Conservation (phyloP, 176 grass and related monocot species). For the Raddia distichophylla region DNA sequence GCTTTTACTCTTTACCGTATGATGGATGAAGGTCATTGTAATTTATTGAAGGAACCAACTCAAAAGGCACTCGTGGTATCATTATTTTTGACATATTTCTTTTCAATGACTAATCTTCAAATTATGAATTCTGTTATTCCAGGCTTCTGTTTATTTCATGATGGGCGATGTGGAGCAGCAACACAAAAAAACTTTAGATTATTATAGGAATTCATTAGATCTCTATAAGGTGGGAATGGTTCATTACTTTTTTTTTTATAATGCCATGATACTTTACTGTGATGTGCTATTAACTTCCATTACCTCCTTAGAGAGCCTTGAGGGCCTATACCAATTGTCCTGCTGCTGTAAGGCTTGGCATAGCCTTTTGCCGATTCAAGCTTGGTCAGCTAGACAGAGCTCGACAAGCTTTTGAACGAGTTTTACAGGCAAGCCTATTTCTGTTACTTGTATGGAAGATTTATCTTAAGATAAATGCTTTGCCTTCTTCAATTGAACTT, state of each 20-base stretch:
- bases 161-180: conserved; percentile 79
- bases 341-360: conserved; percentile 87
- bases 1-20: conserved; percentile 16
- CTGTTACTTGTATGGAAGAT: conserved; percentile 20
- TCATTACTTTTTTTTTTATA: conserved; percentile 28
- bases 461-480: background rate
- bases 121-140: conserved; percentile 34
- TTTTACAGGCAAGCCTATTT: conserved; percentile 64
- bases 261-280: conserved; percentile 11
- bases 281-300: conserved; percentile 25
- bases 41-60: conserved; percentile 10
- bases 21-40: background rate
- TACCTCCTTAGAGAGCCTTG: conserved; percentile 62
- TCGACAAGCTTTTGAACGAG: conserved; percentile 87
- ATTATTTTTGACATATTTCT: conserved; percentile 2
- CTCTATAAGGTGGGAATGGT: conserved; percentile 70
- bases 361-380: conserved; percentile 91
- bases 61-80: background rate
- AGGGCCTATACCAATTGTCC: conserved; percentile 64
- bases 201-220: conserved; percentile 77
- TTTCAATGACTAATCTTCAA: conserved; percentile 14
- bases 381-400: conserved; percentile 92
- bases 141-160: conserved; percentile 94
- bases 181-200: conserved; percentile 82
- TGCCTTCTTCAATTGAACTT: conserved; percentile 32